Percentiles rank a stretch among this genome's conserved stretches.
phyloP scores from a whole-genome alignment of 768 basidiomycete species.

The Phaeotremella fagi region DNA sequence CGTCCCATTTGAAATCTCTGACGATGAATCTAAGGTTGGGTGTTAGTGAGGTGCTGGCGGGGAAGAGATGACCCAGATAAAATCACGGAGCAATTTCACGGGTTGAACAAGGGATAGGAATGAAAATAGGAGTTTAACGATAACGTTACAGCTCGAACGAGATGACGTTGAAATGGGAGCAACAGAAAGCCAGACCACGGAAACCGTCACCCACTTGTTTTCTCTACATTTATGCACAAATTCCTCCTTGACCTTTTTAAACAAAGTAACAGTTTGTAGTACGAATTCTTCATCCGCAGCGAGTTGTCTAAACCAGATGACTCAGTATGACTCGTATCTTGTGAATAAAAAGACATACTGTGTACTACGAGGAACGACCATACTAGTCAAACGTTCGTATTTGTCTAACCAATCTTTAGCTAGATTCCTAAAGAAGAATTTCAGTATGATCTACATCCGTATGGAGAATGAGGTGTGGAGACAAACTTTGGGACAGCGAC shows the following conservation, averaged over 20 bases:
- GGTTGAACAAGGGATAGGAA: no score
- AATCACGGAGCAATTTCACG: no score
- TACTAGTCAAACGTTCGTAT: conserved; percentile 79
- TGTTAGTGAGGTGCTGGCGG: background rate
- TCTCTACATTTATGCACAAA: conserved; percentile 92
- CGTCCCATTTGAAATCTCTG: conserved; percentile 88
- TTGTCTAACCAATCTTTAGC: conserved; percentile 82
- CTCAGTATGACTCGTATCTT: background rate
- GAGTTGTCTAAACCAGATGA: conserved; percentile 56
- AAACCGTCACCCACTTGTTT: conserved; percentile 63
- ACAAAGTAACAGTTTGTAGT: conserved; percentile 78
- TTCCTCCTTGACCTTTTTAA: conserved; percentile 84
- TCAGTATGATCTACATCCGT: background rate
- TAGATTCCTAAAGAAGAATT: conserved; percentile 56
- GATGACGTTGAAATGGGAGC: no score
- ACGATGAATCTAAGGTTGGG: conserved; percentile 67
- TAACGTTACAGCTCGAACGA: no score
- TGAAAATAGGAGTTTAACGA: no score
- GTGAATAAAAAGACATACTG: conserved; percentile 54
- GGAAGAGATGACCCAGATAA: no score
- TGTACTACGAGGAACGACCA: conserved; percentile 92
- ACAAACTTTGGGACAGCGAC: conserved; percentile 91
- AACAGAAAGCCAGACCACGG: background rate
- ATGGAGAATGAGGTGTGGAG: background rate
- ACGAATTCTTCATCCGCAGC: conserved; percentile 83